phyloP scores from a whole-genome alignment of 179 eudicot species.

The Pouteria campechiana region DNA sequence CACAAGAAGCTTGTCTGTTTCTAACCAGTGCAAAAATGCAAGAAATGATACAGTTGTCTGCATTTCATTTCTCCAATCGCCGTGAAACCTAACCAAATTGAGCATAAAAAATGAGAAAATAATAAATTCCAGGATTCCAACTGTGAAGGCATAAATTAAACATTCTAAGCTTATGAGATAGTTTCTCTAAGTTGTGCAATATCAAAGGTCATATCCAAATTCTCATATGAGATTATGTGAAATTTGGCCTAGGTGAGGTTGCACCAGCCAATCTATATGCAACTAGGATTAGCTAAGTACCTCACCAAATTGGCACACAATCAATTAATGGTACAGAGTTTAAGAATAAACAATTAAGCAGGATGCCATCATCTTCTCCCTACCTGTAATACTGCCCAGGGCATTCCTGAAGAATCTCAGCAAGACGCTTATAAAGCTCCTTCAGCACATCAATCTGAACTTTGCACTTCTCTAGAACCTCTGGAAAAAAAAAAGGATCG shows the following conservation, averaged over 20 bases:
- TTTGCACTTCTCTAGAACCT: constrained; percentile 74
- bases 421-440: constrained; percentile 49
- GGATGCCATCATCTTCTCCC: constrained; percentile 2
- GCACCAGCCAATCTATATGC: too few relatives aligned
- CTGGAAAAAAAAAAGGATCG: constrained; percentile 29
- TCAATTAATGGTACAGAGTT: background rate
- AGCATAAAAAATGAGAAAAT: constrained; percentile 2
- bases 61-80: constrained; percentile 89
- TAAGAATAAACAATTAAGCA: background rate
- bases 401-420: constrained; percentile 59
- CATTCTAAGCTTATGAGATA: too few relatives aligned
- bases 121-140: background rate
- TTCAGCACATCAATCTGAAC: constrained; percentile 51
- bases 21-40: constrained; percentile 94
- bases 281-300: too few relatives aligned
- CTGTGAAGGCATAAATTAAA: too few relatives aligned
- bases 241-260: too few relatives aligned
- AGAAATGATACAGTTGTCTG: constrained; percentile 73
- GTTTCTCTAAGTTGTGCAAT: too few relatives aligned
- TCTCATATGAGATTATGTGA: too few relatives aligned
- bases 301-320: background rate
- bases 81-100: constrained; percentile 82
- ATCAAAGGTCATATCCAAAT: too few relatives aligned
- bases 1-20: constrained; percentile 75
- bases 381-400: constrained; percentile 93